Evolutionary conservation across 352 stramenopile species (phyloP).

Genomic region (Phytophthora sojae): DNA sequence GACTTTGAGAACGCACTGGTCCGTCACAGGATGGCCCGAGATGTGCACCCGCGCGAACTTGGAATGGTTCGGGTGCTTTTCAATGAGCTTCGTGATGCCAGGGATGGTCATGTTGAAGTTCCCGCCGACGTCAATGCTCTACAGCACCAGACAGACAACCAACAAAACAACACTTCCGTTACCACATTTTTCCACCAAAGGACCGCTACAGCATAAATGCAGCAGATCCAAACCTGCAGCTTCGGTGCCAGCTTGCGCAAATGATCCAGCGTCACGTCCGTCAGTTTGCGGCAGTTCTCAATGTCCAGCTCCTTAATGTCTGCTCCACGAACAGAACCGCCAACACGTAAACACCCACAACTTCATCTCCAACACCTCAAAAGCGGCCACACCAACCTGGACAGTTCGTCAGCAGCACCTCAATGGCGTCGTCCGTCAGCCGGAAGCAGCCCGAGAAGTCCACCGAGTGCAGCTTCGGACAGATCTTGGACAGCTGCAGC

Average conservation of each 20-base stretch:
- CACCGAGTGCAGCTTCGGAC: conserved; percentile 85
- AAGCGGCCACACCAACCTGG: conserved; percentile 42
- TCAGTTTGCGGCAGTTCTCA: conserved; percentile 91
- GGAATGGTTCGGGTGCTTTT: conserved; percentile 91
- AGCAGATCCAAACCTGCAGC: conserved; percentile 61
- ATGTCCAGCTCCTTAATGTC: conserved; percentile 91
- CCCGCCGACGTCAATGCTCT: conserved; percentile 88
- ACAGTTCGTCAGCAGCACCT: conserved; percentile 82
- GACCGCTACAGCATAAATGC: neutral
- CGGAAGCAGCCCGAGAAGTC: conserved; percentile 91
- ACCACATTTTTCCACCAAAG: neutral
- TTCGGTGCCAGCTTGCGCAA: conserved; percentile 82
- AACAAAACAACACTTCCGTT: neutral
- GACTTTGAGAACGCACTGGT: conserved; percentile 59
- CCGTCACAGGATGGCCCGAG: conserved; percentile 82
- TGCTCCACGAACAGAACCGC: conserved; percentile 19
- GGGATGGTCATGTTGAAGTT: conserved; percentile 92
- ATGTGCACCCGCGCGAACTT: conserved; percentile 90
- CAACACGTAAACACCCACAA: conserved; percentile 1
- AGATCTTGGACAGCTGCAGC: conserved; percentile 71
- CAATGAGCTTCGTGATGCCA: conserved; percentile 89
- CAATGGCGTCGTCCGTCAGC: conserved; percentile 87
- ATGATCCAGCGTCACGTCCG: conserved; percentile 78
- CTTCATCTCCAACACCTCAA: neutral
- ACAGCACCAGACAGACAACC: neutral